Evolutionary conservation across 1,284 basidiomycete genomes (phyloP).

Genomic region (Rhodofomes roseus): DNA sequence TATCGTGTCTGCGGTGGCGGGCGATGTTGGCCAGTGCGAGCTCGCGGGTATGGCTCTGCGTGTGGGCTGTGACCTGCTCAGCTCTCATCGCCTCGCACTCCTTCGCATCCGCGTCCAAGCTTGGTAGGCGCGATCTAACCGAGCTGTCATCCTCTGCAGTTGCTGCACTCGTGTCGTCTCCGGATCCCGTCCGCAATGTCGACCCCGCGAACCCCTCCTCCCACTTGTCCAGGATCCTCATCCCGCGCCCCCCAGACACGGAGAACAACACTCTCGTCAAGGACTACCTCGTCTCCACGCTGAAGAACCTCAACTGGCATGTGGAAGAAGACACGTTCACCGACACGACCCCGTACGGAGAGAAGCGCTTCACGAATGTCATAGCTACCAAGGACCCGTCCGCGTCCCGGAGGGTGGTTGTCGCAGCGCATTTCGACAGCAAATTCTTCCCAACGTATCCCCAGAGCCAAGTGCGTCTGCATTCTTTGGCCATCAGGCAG

Average conservation of each 20-base stretch:
- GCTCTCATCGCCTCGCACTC: neutral
- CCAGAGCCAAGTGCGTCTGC: slow-evolving; percentile 58
- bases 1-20: neutral
- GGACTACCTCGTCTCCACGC: slow-evolving; percentile 67
- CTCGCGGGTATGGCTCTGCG: neutral
- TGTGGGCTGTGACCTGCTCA: neutral
- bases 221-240: slow-evolving; percentile 78
- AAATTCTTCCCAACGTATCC: slow-evolving; percentile 82
- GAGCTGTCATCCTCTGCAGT: slow-evolving; percentile 52
- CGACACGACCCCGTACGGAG: slow-evolving; percentile 81
- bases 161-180: slow-evolving; percentile 43
- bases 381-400: slow-evolving; percentile 90
- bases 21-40: neutral
- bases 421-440: slow-evolving; percentile 95
- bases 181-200: slow-evolving; percentile 64
- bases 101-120: slow-evolving; percentile 9
- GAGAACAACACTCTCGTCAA: slow-evolving; percentile 78
- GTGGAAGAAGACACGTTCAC: slow-evolving; percentile 81
- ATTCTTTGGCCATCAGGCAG: neutral
- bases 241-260: slow-evolving; percentile 75
- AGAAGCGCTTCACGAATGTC: slow-evolving; percentile 83
- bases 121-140: slow-evolving; percentile 35
- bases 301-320: slow-evolving; percentile 79
- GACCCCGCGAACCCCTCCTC: slow-evolving; percentile 62
- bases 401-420: slow-evolving; percentile 79